These are phyloP conservation scores for Fomes fomentarius DNA, from an alignment of 1,284 basidiomycete genomes.

Conservation along the genomic window DNA sequence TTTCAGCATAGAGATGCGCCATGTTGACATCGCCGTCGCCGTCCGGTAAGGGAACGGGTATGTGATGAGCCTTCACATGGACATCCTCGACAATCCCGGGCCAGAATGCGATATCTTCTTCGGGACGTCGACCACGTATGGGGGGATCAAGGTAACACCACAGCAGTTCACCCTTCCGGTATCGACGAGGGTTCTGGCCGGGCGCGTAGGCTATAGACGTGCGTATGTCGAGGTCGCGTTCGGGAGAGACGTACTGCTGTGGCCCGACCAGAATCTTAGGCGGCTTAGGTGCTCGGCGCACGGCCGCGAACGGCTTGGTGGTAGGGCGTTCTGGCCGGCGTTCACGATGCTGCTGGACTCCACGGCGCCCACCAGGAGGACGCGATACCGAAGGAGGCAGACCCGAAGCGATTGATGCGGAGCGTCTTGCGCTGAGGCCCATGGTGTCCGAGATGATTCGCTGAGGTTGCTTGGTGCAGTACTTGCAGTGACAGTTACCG, in stretches of 20 bases:
- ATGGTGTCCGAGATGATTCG: slow-evolving; percentile 65
- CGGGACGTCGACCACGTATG: slow-evolving; percentile 43
- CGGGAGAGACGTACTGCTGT: slow-evolving; percentile 52
- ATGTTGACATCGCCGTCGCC: slow-evolving; percentile 8
- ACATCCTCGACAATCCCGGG: slow-evolving; percentile 68
- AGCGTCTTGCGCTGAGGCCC: slow-evolving; percentile 35
- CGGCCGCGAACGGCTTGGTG: slow-evolving; percentile 53
- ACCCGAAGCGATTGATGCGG: slow-evolving; percentile 12
- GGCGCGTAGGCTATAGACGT: slow-evolving; percentile 46
- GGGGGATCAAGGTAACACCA: slow-evolving; percentile 67
- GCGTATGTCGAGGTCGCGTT: slow-evolving; percentile 62
- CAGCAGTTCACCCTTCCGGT: slow-evolving; percentile 69
- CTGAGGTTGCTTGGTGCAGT: slow-evolving; percentile 73
- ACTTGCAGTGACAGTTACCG: slow-evolving; percentile 73
- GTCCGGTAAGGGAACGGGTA: slow-evolving; percentile 17
- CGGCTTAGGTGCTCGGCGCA: slow-evolving; percentile 54
- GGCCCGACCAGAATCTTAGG: slow-evolving; percentile 44
- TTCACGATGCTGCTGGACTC: slow-evolving; percentile 9
- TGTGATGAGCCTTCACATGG: slow-evolving; percentile 45
- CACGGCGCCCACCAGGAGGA: slow-evolving; percentile 17
- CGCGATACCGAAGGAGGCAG: slow-evolving; percentile 8
- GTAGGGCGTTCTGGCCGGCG: slow-evolving; percentile 6
- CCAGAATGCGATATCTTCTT: slow-evolving; percentile 64
- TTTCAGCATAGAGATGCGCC: slow-evolving; percentile 14
- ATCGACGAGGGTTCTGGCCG: slow-evolving; percentile 54